These are phyloP conservation scores for Talaromyces atroroseus DNA, from an alignment of 2,329 filamentous ascomycete species.

Conservation along the genomic window DNA sequence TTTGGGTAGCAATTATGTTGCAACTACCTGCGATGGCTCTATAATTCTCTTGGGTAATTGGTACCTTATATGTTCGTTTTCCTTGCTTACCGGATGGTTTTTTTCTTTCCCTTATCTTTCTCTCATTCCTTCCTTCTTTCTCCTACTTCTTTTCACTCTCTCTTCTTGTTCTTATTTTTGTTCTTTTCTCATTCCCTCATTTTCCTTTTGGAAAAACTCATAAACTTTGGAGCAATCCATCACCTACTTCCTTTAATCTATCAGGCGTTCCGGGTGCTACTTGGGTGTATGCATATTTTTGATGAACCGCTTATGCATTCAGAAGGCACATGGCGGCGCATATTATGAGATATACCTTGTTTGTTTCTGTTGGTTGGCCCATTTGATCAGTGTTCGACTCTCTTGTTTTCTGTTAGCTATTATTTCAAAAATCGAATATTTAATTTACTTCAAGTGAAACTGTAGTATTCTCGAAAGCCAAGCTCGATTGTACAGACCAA, in stretches of 20 bases:
- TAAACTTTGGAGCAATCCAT: not conserved
- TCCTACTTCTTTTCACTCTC: not conserved
- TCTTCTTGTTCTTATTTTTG: not conserved
- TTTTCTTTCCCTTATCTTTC: not conserved
- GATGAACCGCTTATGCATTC: not conserved
- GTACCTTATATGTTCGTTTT: not conserved
- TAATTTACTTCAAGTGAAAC: too few species aligned
- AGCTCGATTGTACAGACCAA: too few species aligned
- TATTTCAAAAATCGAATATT: not conserved
- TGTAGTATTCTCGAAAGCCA: too few species aligned
- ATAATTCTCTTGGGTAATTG: not conserved
- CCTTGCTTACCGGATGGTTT: not conserved
- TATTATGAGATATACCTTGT: not conserved
- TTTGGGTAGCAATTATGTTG: conserved; percentile 13
- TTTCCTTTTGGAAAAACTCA: not conserved
- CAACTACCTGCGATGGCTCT: conserved; percentile 11
- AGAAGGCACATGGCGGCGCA: not conserved
- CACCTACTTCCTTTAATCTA: not conserved
- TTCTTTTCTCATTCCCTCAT: not conserved
- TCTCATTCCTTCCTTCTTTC: not conserved
- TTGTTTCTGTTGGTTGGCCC: not conserved
- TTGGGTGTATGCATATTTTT: not conserved
- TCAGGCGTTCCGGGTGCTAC: not conserved
- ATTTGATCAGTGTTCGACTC: not conserved
- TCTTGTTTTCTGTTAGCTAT: too few species aligned